Conservation (phyloP, 306 rosid genomes). For the Potentilla sterilis region DNA sequence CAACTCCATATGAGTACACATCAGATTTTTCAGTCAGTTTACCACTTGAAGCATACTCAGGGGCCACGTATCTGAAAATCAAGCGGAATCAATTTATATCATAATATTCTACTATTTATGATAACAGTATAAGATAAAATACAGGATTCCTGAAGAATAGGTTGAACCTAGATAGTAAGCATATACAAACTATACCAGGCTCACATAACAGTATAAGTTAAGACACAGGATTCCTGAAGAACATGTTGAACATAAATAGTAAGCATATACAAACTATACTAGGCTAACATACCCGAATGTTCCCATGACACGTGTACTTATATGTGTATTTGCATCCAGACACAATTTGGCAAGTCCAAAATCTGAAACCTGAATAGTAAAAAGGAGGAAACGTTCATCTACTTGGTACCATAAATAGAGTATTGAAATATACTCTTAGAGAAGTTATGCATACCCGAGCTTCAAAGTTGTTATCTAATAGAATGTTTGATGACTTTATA, state of each 20-base stretch:
- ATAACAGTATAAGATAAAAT: not conserved
- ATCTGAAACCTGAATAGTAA: slow-evolving; percentile 71
- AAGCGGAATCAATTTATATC: slow-evolving; percentile 6
- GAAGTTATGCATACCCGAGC: slow-evolving; percentile 56
- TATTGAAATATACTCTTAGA: not conserved
- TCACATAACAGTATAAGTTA: not conserved
- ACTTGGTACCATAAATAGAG: slow-evolving; percentile 4
- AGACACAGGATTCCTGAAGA: not conserved
- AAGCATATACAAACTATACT: slow-evolving; percentile 1
- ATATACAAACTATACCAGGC: slow-evolving; percentile 1
- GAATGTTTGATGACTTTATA: slow-evolving; percentile 96
- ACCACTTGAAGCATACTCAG: slow-evolving; percentile 96
- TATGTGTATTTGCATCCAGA: slow-evolving; percentile 65
- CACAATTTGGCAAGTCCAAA: slow-evolving; percentile 94
- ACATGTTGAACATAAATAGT: not conserved
- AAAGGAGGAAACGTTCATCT: slow-evolving; percentile 19
- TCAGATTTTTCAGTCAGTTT: slow-evolving; percentile 88
- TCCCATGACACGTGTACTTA: slow-evolving; percentile 89
- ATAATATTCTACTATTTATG: not conserved
- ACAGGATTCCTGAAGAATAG: too few species aligned
- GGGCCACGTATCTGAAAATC: slow-evolving; percentile 77
- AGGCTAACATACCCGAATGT: slow-evolving; percentile 74
- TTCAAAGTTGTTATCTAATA: slow-evolving; percentile 72
- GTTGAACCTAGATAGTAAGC: not conserved
- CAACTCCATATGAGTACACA: slow-evolving; percentile 88